Evolutionary conservation across 352 stramenopile species (phyloP), one percentile per base, ranked within the genome.

Genomic region (Globisporangium lucens): DNA sequence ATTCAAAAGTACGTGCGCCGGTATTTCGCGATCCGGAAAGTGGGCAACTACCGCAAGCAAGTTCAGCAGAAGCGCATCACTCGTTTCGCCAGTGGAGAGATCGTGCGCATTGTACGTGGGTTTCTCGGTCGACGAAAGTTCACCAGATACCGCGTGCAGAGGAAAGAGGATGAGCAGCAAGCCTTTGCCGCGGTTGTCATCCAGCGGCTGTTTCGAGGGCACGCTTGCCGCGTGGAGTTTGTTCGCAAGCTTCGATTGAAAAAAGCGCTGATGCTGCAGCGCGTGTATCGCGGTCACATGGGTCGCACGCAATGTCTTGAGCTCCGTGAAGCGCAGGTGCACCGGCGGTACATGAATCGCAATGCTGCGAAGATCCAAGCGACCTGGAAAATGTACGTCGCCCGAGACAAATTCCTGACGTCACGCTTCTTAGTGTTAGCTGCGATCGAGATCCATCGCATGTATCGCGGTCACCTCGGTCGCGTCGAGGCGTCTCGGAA

Each of bases 381-480:
- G 22, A 92, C 88, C 0, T 98, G 89, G 87, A 82, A 82, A 10
- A 98, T 97, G 90, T 85, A 96, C 59, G 62, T 85, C 2, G 81
- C 74, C 1, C 75, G 86, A 20, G 82, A 95, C 4, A 62, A 80
- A 64, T 97, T 87, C 60, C 70, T 95, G 27, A 76, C 67, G 5
- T 70, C 75, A 36, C 77, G 91, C 0, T 83, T 95, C 55, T 83
- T 75, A 5, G 76, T 83, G 46, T 66, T 97, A 2, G 93, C 94
- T 13, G 90, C 90, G 2, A 82, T 80, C 12, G 90, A 98, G 75
- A 90, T 98, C 36, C 93, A 98, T 75, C 82, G 93, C 13, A 67
- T 97, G 22, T 98, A 93, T 68, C 83, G 95, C 17, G 94, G 94
- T 15, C 80, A 92, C 22, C 63, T 96, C 1, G 95, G 88, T 2